Evolutionary conservation across 306 rosid species (phyloP), one percentile per base, ranked within the genome.

Genomic region (Lupinus albus): DNA sequence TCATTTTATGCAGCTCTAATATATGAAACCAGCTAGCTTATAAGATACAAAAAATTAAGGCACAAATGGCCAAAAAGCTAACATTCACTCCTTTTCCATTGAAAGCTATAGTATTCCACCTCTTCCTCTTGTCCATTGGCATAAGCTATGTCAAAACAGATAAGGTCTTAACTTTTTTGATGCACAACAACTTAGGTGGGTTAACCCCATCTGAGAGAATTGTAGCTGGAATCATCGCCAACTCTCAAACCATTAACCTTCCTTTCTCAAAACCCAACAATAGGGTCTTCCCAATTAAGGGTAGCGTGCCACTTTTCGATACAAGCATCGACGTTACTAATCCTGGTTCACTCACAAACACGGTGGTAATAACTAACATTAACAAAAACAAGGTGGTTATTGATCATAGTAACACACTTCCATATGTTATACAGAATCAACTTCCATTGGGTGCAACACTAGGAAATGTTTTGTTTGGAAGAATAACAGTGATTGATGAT

Each of bases 251-350:
- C 54, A 25, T 5, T 13, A 73, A 74, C 16, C 45, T 78, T 20
- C 86, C 83, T 67, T 82, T 82, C 81, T 66, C 83, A 61, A 82
- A 78, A 78, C 83, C 86, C 68, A 71, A 55, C 0, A 78, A 78
- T 14, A 70, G 55, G 56, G 11, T 70, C 67, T 58, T 78, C 14
- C 82, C 85, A 11, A 12, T 44, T 8, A 74, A 78, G 45, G 62
- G 69, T 35, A 56, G 57, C 61, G 70, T 54, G 2, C 83, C 80
- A 30, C 50, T 74, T 33, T 32, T 67, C 67, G 79, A 73, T 3
- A 35, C 62, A 58, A 72, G 18, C 52, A 57, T 9, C 13, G 20
- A 1, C 2, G 3, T 4, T 1, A 46, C 4, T 18, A n/a, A 21
- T 56, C 30, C 45, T 11, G 67, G 47, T 30, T 36, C 58, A 13